phyloP scores from a whole-genome alignment of 768 basidiomycete species.

The Gymnopilus dilepis region DNA sequence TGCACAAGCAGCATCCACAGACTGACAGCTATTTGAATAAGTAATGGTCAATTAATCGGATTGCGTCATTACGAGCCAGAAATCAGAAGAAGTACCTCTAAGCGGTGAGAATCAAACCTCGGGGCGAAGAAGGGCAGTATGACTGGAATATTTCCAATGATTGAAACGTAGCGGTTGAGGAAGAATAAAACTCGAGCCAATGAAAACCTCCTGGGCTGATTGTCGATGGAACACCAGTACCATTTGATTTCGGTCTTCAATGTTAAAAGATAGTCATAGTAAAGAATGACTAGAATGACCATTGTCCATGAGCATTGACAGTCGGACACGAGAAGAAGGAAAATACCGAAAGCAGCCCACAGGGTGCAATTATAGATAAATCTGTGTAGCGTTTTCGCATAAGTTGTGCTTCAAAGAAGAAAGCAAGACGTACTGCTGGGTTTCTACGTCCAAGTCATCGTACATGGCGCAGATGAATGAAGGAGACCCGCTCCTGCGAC shows the following conservation, averaged over 20 bases:
- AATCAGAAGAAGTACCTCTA: not conserved
- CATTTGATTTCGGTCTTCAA: not conserved
- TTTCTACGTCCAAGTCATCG: not conserved
- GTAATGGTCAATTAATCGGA: no score
- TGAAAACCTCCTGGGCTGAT: not conserved
- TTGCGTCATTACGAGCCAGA: no score
- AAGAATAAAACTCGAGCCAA: not conserved
- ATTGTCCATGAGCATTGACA: not conserved
- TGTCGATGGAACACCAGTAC: not conserved
- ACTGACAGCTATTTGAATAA: not conserved
- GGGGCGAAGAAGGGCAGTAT: not conserved
- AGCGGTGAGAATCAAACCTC: not conserved
- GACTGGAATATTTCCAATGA: not conserved
- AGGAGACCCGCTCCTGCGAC: no score
- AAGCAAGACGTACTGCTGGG: not conserved
- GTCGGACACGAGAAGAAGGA: not conserved
- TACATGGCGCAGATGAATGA: not conserved
- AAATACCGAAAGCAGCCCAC: not conserved
- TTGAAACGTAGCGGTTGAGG: not conserved
- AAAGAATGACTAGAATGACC: not conserved
- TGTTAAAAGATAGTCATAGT: not conserved
- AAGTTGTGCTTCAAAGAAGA: no score
- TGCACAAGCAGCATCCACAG: not conserved
- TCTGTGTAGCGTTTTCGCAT: no score
- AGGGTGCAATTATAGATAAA: not conserved